A percentile compares a stretch with the other conserved stretches of the same genome.
Evolutionary conservation across 2,329 filamentous ascomycete genomes (phyloP).

Genomic region (Cryphonectria radicalis): DNA sequence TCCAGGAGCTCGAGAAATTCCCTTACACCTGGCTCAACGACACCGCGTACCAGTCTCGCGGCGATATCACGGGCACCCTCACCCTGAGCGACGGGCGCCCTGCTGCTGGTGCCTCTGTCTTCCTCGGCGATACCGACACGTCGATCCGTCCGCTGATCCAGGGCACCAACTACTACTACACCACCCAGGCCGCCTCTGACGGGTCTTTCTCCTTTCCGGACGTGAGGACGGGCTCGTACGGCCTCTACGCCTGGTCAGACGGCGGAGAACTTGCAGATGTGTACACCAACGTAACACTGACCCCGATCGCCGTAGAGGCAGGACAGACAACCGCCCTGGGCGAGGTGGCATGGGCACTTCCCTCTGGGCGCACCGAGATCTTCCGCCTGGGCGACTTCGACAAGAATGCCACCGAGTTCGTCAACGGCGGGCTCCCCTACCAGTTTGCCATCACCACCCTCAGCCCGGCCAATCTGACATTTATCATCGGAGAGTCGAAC

Average conservation of each 20-base stretch:
- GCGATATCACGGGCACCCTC: slow-evolving; percentile 49
- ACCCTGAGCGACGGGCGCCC: slow-evolving; percentile 52
- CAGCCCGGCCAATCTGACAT: slow-evolving; percentile 51
- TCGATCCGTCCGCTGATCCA: slow-evolving; percentile 51
- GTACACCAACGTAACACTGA: slow-evolving; percentile 47
- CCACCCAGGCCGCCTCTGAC: slow-evolving; percentile 46
- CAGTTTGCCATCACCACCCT: slow-evolving; percentile 49
- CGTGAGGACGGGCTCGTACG: slow-evolving; percentile 50
- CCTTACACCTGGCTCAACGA: slow-evolving; percentile 55
- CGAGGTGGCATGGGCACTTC: slow-evolving; percentile 46
- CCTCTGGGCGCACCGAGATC: slow-evolving; percentile 42
- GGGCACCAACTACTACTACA: slow-evolving; percentile 55
- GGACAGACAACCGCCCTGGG: slow-evolving; percentile 43
- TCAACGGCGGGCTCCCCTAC: slow-evolving; percentile 47
- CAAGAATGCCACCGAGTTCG: slow-evolving; percentile 49
- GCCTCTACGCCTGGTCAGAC: slow-evolving; percentile 54
- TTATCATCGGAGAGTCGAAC: slow-evolving; percentile 44
- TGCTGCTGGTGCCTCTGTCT: slow-evolving; percentile 52
- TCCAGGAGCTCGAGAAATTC: slow-evolving; percentile 48
- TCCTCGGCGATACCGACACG: slow-evolving; percentile 52
- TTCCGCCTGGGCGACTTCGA: slow-evolving; percentile 56
- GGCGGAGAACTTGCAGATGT: slow-evolving; percentile 50
- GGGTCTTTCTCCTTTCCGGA: slow-evolving; percentile 49
- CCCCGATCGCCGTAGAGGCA: slow-evolving; percentile 44
- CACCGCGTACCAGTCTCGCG: slow-evolving; percentile 52